Base-by-base conservation (phyloP, 139 green algal genomes). In the Picochlorum sp. region DNA sequence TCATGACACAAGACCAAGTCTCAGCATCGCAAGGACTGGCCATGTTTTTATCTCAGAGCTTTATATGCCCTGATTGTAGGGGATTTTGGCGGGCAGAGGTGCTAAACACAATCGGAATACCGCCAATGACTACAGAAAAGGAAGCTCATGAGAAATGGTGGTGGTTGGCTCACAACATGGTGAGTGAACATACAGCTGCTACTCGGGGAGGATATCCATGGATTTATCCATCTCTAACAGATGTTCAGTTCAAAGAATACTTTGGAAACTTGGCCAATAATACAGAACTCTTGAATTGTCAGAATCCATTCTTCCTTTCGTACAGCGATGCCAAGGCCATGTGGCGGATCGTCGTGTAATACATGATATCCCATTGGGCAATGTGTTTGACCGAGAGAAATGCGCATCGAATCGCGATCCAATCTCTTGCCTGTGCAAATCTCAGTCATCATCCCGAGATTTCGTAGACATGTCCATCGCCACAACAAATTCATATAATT, bases 141-240 rank as follows among this genome's bases (percentile, higher is more conserved):
- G 23, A 59, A 34, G 51, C 23, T 34, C 51, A 59, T 31, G 20
- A n/a, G n/a, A 38, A 59, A 38, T 59, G 51, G 51, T 59, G 51
- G 51, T 59, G 51, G 51, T 34, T 20, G 23, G 51, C 51, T 16
- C 51, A 59, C 51, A 59, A 59, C 51, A 59, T 41, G 51, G 51
- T 59, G n/a, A 37, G 20, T 15, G 51, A 59, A 23, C 51, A 59
- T 21, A 59, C 51, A 16, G 51, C 51, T 6, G 6, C 51, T 16
- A 37, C 51, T n/a, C 23, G 51, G 10, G 51, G 51, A n/a, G 51
- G 51, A 9, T 21, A 59, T 34, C 51, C 51, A n/a, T 59, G 51
- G 51, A 59, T 59, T 16, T 59, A 59, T 59, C 23, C 23, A 6
- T 20, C 51, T 34, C 26, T 34, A 4, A 9, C 51, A 59, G 51